Evolutionary conservation across 371 early-diverging fungal genomes (phyloP).

Genomic region (Lichtheimia ornata): DNA sequence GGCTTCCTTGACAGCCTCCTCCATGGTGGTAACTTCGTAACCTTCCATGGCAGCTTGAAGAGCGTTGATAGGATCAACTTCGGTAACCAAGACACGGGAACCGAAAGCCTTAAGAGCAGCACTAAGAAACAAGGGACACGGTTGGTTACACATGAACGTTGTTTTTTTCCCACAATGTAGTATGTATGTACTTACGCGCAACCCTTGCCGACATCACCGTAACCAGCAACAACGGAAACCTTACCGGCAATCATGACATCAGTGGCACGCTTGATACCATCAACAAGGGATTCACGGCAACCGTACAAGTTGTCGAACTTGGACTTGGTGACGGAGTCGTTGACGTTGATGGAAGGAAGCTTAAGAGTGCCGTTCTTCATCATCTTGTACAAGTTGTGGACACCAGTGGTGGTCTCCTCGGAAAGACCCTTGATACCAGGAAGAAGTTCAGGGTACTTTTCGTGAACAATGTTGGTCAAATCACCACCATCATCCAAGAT

Average conservation of each 20-base stretch:
- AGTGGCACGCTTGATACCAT: constrained; percentile 99
- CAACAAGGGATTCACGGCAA: constrained; percentile 99
- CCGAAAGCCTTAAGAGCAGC: constrained; percentile 98
- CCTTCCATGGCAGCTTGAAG: constrained; percentile 99
- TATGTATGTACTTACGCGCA: constrained; percentile 86
- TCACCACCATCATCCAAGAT: constrained; percentile 99
- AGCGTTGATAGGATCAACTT: constrained; percentile 99
- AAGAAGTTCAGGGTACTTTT: constrained; percentile 87
- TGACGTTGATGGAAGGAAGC: constrained; percentile 99
- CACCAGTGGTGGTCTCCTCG: constrained; percentile 99
- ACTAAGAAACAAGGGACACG: constrained; percentile 7
- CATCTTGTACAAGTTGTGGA: constrained; percentile 98
- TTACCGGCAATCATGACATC: constrained; percentile 99
- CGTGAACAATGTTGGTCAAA: constrained; percentile 95
- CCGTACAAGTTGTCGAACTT: constrained; percentile 99
- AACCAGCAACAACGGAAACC: constrained; percentile 97
- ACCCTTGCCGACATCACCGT: constrained; percentile 99
- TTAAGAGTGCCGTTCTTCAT: constrained; percentile 92
- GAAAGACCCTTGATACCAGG: constrained; percentile 91
- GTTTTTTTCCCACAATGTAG: neutral
- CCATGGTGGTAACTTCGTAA: constrained; percentile 98
- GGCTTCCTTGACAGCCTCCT: constrained; percentile 87
- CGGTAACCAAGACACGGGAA: constrained; percentile 96
- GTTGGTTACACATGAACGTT: neutral
- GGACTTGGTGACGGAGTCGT: constrained; percentile 99